Percentiles rank a stretch among this genome's conserved stretches.
phyloP scores from a whole-genome alignment of 2,329 filamentous ascomycete species.

The Phaeosphaeriaceae sp. region DNA sequence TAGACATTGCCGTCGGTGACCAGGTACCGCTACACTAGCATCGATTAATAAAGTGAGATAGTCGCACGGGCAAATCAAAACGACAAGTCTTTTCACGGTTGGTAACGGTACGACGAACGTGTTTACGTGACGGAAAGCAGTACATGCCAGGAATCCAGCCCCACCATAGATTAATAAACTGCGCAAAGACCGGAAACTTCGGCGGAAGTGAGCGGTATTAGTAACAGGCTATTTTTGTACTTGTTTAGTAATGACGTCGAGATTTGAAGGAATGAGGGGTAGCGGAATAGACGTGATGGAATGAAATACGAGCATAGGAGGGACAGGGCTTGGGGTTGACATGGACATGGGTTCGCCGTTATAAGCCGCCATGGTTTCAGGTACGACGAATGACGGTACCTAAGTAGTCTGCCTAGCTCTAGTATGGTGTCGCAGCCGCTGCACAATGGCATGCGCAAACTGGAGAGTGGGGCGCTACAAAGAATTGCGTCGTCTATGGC shows the following conservation, averaged over 20 bases:
- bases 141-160: slow-evolving; percentile 14
- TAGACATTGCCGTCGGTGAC: slow-evolving; percentile 22
- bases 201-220: neutral
- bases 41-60: slow-evolving; percentile 10
- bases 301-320: no score
- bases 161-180: slow-evolving; percentile 16
- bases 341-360: no score
- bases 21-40: slow-evolving; percentile 26
- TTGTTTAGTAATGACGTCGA: neutral
- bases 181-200: neutral
- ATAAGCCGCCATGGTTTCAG: no score
- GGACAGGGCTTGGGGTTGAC: no score
- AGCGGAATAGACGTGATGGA: neutral
- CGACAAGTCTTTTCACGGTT: slow-evolving; percentile 24
- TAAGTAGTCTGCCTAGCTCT: no score
- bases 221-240: neutral
- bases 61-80: slow-evolving; percentile 35
- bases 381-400: no score
- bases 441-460: no score
- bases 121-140: slow-evolving; percentile 18
- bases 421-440: no score
- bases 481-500: no score
- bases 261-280: neutral
- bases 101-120: slow-evolving; percentile 26
- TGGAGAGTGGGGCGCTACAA: no score